phyloP scores from a whole-genome alignment of 2,329 filamentous ascomycete species.

The Aotearoamyces nothofagi region DNA sequence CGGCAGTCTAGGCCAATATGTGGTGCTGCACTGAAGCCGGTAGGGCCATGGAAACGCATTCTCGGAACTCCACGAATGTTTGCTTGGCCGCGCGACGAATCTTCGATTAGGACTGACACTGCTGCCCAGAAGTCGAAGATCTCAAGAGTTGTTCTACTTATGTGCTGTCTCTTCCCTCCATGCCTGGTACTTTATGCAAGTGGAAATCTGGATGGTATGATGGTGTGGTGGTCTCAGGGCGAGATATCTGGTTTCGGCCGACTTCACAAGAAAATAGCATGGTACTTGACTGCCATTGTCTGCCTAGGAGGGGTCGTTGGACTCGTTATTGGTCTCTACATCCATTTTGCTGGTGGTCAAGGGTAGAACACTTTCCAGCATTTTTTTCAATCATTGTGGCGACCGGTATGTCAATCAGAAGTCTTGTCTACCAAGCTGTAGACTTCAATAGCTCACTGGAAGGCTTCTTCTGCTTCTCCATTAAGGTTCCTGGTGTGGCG shows the following conservation, averaged over 20 bases:
- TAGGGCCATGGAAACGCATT: constrained; percentile 7
- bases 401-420: neutral
- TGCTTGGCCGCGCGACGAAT: constrained; percentile 7
- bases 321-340: neutral
- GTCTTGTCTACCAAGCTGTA: neutral
- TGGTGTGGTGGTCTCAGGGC: constrained; percentile 13
- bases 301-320: neutral
- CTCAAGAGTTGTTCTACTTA: constrained; percentile 10
- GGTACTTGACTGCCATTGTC: too few species aligned
- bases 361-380: neutral
- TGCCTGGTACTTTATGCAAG: constrained; percentile 12
- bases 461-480: too few species aligned
- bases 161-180: constrained; percentile 16
- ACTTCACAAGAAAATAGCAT: neutral
- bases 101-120: constrained; percentile 5
- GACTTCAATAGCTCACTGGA: neutral
- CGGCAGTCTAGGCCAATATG: neutral
- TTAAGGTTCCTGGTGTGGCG: too few species aligned
- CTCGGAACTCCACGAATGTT: constrained; percentile 9
- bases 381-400: neutral
- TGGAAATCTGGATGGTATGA: constrained; percentile 13
- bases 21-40: neutral
- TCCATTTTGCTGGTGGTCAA: neutral
- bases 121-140: constrained; percentile 8
- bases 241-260: constrained; percentile 5